These are phyloP conservation scores for Didymella arachidicola DNA, from an alignment of 2,329 filamentous ascomycete species.

Conservation along the genomic window DNA sequence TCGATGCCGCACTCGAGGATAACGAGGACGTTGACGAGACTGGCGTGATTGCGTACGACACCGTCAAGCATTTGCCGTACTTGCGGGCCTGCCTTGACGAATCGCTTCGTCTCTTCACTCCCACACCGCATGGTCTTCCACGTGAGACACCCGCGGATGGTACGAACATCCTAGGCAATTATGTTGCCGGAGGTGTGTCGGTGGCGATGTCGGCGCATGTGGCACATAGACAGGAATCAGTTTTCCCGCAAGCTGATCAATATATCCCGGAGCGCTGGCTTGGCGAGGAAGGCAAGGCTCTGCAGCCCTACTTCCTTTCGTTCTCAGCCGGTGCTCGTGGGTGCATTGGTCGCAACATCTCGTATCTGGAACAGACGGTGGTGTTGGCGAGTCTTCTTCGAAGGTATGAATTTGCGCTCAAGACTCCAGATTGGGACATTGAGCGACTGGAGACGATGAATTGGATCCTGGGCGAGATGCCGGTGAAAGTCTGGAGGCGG, in stretches of 20 bases:
- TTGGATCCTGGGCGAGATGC: conserved; percentile 49
- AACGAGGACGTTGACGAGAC: conserved; percentile 37
- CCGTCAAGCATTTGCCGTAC: conserved; percentile 45
- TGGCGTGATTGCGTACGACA: conserved; percentile 39
- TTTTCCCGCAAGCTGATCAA: conserved; percentile 42
- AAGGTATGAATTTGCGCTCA: conserved; percentile 51
- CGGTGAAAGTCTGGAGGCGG: conserved; percentile 50
- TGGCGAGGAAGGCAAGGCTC: conserved; percentile 40
- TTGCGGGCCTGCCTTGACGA: conserved; percentile 56
- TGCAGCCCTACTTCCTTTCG: conserved; percentile 42
- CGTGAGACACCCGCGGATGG: conserved; percentile 46
- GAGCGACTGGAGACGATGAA: conserved; percentile 50
- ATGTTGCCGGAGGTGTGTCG: conserved; percentile 38
- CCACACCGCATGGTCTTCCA: conserved; percentile 52
- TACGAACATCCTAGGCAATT: conserved; percentile 38
- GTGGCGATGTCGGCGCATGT: conserved; percentile 57
- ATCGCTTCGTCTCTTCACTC: conserved; percentile 56
- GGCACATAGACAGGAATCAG: conserved; percentile 48
- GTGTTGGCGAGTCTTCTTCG: conserved; percentile 46
- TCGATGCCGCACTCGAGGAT: conserved; percentile 40
- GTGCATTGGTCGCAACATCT: conserved; percentile 45
- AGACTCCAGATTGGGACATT: conserved; percentile 46
- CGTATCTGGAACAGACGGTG: conserved; percentile 44
- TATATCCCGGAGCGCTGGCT: conserved; percentile 51
- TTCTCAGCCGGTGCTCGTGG: conserved; percentile 41